Evolutionary conservation across 164 flowering plant genomes (phyloP), one percentile per base, ranked within the genome.

Genomic region (Aristolochia fimbriata): DNA sequence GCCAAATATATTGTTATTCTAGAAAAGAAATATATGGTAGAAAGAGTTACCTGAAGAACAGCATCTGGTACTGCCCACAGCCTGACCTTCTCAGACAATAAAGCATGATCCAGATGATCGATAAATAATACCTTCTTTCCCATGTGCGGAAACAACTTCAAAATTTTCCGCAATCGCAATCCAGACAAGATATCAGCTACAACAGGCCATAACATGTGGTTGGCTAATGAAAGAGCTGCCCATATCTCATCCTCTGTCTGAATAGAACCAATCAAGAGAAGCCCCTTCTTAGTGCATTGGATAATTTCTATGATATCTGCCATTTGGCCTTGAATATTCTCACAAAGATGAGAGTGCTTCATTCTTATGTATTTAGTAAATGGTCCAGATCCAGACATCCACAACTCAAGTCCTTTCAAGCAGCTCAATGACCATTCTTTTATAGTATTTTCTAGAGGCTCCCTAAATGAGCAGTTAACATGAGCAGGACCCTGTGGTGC

Each of bases 101-200:
- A 75, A 55, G 76, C 77, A 76, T 88, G 96, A 69, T 93, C 97
- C 59, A 93, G 83, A 75, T 88, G 84, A 77, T 93, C 97, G 51
- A 90, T 20, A 63, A 88, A 93, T 15, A 90, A 27, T 59, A 82
- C 45, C 55, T 74, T 74, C 48, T 77, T 68, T 47, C 75, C 72
- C 23, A 63, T 49, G 58, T 77, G 81, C 53, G 73, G 80, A 70
- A 74, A 69, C 22, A 74, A 65, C 41, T 74, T 57, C 47, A 77
- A 52, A 52, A 72, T 63, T 73, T 76, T 86, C 65, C 97, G 78
- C 66, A 88, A 60, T 30, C 99, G 74, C 57, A 90, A 62, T 59
- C 99, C 99, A 25, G 99, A 93, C 77, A 88, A 78, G 57, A 93
- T 77, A 64, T 88, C 97, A 58, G 87, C 80, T 23, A 78, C 85